Evolutionary conservation across 23 red algal species (phyloP), one percentile per base, ranked within the genome.

Genomic region (Agarophyton chilense): DNA sequence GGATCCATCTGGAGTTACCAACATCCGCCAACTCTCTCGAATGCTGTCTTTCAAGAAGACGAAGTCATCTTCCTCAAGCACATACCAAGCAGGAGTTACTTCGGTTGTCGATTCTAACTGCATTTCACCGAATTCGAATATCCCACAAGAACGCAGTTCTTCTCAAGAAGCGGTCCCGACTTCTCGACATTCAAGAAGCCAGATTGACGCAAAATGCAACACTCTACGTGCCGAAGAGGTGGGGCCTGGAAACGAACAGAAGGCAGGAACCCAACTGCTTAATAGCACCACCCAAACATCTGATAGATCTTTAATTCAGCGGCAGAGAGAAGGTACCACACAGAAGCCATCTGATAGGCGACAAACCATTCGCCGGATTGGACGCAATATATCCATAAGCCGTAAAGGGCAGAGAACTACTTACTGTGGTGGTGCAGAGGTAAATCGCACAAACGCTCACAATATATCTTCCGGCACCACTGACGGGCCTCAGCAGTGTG

Each of bases 1-100:
- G 6, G 67, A 46, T n/a, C 40, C 24, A 66, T 16, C 52, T 47
- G 34, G 74, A 12, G 14, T 52, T 3, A 2, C 41, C 10, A 53
- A 36, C 34, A 3, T 79, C 11, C 41, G 33, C 44, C 49, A 36
- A 22, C 41, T 35, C 29, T 18, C 44, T 38, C 6, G 41, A 55
- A 79, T 79, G 43, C n/a, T 35, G 40, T 52, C 33, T 53, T 36
- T 44, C 9, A 47, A 55, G 44, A 79, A 52, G 74, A 79, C 31
- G 52, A 79, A 79, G 74, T 53, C 49, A 46, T 46, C 32, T n/a
- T 17, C 4, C 2, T 17, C 49, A 3, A 55, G 14, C 3, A 71
- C 13, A 21, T 13, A 29, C 64, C 21, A 71, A 39, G 40, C 6
- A 71, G 18, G 19, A n/a, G n/a, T n/a, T n/a, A n/a, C n/a, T n/a